A percentile compares a stretch with the other conserved stretches of the same genome.
Evolutionary conservation across 2,329 filamentous ascomycete genomes (phyloP).

Genomic region (Fusarium sp.): DNA sequence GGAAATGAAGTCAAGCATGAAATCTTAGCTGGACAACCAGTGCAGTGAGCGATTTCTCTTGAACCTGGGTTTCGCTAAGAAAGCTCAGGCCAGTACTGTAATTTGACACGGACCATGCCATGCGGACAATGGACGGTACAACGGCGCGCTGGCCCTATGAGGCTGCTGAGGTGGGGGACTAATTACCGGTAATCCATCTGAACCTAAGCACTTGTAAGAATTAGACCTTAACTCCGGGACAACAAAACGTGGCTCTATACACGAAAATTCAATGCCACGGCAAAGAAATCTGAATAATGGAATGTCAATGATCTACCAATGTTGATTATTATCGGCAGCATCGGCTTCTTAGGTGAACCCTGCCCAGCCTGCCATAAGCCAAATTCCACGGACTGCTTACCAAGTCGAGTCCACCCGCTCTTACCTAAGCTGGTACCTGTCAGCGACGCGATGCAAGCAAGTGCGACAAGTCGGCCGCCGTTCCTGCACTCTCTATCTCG

Average conservation of each 20-base stretch:
- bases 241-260: too few species aligned
- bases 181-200: constrained; percentile 5
- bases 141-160: constrained; percentile 28
- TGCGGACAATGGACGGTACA: constrained; percentile 10
- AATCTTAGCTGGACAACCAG: neutral
- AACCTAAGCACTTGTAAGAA: constrained; percentile 26
- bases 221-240: neutral
- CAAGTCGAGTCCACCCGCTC: neutral
- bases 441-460: constrained; percentile 30
- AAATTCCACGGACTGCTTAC: constrained; percentile 9
- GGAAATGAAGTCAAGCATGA: neutral
- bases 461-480: constrained; percentile 24
- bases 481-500: constrained; percentile 15
- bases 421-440: constrained; percentile 28
- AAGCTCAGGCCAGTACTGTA: constrained; percentile 4
- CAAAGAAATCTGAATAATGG: neutral
- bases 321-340: neutral
- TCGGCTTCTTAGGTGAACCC: neutral
- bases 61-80: constrained; percentile 1
- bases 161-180: constrained; percentile 22
- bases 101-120: constrained; percentile 10
- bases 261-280: neutral
- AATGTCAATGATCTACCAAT: neutral
- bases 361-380: neutral
- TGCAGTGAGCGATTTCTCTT: neutral